Evolutionary conservation across 164 flowering plant species (phyloP).

Genomic region (Chimonanthus praecox): DNA sequence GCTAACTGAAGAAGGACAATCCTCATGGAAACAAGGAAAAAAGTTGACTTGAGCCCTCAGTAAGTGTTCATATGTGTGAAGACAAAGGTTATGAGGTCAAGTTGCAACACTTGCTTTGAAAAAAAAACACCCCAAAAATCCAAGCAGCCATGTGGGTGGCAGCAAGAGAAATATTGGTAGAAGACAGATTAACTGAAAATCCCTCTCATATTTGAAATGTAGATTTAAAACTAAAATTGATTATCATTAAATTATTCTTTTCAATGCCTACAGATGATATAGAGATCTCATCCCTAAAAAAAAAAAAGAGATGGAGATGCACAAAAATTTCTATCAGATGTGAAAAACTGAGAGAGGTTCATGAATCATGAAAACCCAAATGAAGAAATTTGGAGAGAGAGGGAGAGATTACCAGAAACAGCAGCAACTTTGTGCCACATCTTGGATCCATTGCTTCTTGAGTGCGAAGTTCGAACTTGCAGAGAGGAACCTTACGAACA

Average conservation of each 20-base stretch:
- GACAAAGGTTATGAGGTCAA: no score
- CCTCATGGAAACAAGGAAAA: no score
- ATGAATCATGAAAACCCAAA: background rate
- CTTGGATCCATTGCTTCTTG: slow-evolving; percentile 44
- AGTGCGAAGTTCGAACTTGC: background rate
- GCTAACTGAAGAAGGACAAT: no score
- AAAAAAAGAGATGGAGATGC: no score
- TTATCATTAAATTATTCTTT: no score
- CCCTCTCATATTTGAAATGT: background rate
- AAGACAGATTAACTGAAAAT: background rate
- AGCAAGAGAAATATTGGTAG: background rate
- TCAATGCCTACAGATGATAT: no score
- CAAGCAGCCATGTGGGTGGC: background rate
- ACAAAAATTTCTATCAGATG: background rate
- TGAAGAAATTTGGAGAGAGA: background rate
- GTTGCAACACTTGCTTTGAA: no score
- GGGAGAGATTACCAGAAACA: slow-evolving; percentile 47
- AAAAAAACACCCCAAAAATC: background rate
- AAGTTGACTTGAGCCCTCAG: no score
- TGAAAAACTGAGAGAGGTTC: background rate
- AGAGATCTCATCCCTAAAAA: background rate
- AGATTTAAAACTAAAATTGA: background rate
- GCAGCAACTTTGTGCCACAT: slow-evolving; percentile 89
- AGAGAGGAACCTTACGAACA: background rate
- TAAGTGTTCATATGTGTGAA: no score